A percentile compares a stretch with the other conserved stretches of the same genome.
These are phyloP conservation scores for Pyronema domesticum DNA, from an alignment of 495 filamentous ascomycete genomes.

Conservation along the genomic window DNA sequence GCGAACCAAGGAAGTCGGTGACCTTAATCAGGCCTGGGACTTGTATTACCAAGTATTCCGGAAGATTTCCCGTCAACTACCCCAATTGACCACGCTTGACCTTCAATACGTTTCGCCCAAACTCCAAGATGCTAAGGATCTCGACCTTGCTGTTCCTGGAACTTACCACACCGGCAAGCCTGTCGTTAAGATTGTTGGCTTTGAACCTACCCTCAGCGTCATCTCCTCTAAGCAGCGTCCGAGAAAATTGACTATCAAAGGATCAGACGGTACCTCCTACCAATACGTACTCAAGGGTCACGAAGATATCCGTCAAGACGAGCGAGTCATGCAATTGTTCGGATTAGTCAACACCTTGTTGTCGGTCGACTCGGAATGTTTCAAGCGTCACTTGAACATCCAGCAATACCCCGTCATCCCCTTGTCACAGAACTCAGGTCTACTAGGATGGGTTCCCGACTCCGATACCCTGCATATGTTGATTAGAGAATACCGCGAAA, in stretches of 20 bases:
- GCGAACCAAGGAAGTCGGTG: slow-evolving; percentile 67
- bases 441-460: slow-evolving; percentile 94
- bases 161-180: slow-evolving; percentile 81
- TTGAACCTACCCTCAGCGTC: slow-evolving; percentile 74
- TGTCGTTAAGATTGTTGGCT: slow-evolving; percentile 68
- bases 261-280: slow-evolving; percentile 72
- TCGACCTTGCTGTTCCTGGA: slow-evolving; percentile 77
- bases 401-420: slow-evolving; percentile 89
- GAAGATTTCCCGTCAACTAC: slow-evolving; percentile 82
- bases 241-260: slow-evolving; percentile 69
- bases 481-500: slow-evolving; percentile 93
- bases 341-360: slow-evolving; percentile 89
- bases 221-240: slow-evolving; percentile 95
- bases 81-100: slow-evolving; percentile 79
- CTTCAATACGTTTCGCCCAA: slow-evolving; percentile 91
- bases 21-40: slow-evolving; percentile 96
- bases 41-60: slow-evolving; percentile 95
- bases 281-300: slow-evolving; percentile 86
- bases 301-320: slow-evolving; percentile 95
- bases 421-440: slow-evolving; percentile 83
- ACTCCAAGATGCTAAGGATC: slow-evolving; percentile 59
- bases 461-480: slow-evolving; percentile 91
- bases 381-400: slow-evolving; percentile 90
- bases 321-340: slow-evolving; percentile 98
- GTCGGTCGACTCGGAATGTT: slow-evolving; percentile 78